Evolutionary conservation across 306 rosid species (phyloP).

Genomic region (Dalbergia cochinchinensis): DNA sequence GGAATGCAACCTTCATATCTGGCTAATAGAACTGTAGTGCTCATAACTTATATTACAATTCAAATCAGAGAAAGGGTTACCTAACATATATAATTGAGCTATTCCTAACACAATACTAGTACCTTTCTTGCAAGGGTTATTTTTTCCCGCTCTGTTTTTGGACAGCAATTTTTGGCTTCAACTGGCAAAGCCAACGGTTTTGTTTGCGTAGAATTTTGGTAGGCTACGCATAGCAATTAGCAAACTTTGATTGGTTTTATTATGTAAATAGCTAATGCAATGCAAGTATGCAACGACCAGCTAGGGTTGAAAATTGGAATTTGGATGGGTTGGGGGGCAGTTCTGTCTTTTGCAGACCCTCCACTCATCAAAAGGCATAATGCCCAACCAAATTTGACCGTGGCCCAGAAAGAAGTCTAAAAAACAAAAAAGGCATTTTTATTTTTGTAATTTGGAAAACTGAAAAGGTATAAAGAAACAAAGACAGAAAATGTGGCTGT

Average conservation of each 20-base stretch:
- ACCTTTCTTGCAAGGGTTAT: neutral
- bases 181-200: neutral
- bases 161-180: neutral
- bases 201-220: neutral
- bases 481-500: constrained; percentile 43
- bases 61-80: too few species aligned
- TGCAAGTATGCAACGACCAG: neutral
- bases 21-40: neutral
- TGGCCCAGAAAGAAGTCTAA: neutral
- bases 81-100: too few species aligned
- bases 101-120: neutral
- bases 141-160: neutral
- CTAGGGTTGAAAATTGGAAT: constrained; percentile 7
- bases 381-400: constrained; percentile 49
- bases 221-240: constrained; percentile 1
- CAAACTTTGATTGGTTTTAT: too few species aligned
- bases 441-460: neutral
- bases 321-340: constrained; percentile 16
- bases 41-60: neutral
- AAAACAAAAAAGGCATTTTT: neutral
- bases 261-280: constrained; percentile 1
- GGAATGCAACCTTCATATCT: too few species aligned
- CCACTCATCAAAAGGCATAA: constrained; percentile 30
- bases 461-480: constrained; percentile 36
- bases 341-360: constrained; percentile 6